Evolutionary conservation across 805 yeast genomes (phyloP).

Genomic region (Metschnikowia drakensbergensis): DNA sequence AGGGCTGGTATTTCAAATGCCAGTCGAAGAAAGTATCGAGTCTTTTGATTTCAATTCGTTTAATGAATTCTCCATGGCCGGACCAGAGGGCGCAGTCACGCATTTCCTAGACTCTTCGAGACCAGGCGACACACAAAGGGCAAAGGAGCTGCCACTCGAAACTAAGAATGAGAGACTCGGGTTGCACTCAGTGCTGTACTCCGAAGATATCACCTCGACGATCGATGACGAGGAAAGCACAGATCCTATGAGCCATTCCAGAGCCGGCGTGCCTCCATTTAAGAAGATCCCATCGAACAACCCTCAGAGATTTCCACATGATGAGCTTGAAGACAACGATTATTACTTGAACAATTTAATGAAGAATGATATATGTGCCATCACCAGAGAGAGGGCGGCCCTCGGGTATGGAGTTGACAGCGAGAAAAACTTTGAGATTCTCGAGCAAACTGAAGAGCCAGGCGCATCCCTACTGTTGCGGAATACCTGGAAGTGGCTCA

Average conservation of each 20-base stretch:
- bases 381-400: constrained; percentile 67
- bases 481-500: constrained; percentile 91
- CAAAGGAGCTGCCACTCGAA: background rate
- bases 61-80: constrained; percentile 61
- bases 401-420: constrained; percentile 72
- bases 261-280: constrained; percentile 1
- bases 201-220: constrained; percentile 27
- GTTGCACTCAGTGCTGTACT: constrained; percentile 8
- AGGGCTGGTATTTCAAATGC: constrained; percentile 81
- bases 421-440: constrained; percentile 54
- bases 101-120: constrained; percentile 33
- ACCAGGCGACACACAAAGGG: background rate
- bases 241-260: constrained; percentile 8
- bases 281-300: constrained; percentile 1
- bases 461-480: constrained; percentile 52
- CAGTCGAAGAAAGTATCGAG: constrained; percentile 62
- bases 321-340: constrained; percentile 15
- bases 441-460: constrained; percentile 48
- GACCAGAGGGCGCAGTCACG: constrained; percentile 52
- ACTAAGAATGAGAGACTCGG: background rate
- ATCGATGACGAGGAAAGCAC: constrained; percentile 30
- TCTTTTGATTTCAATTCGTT: constrained; percentile 62
- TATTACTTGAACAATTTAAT: constrained; percentile 41
- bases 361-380: constrained; percentile 67
- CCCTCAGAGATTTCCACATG: background rate